Conservation (phyloP, 257 asterid species). For the Solanum virginianum region DNA sequence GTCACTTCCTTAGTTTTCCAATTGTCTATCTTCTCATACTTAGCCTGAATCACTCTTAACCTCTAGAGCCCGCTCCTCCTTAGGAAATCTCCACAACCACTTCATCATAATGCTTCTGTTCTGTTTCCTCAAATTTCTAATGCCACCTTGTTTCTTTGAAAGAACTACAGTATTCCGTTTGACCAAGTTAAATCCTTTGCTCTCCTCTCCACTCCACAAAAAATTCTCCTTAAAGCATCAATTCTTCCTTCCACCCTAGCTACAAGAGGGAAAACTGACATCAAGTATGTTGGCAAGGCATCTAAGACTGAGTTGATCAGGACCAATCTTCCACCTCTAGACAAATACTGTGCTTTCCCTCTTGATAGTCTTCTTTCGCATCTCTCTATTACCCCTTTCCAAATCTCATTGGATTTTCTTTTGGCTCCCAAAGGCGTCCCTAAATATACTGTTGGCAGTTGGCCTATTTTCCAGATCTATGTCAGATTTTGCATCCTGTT, state of each 20-base stretch:
- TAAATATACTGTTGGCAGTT: background rate
- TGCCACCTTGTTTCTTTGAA: background rate
- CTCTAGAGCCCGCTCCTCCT: background rate
- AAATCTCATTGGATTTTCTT: background rate
- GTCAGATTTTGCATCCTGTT: background rate
- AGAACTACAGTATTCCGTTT: background rate
- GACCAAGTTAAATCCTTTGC: background rate
- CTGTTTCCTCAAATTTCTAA: background rate
- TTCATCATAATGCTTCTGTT: background rate
- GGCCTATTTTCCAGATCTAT: background rate
- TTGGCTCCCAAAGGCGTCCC: background rate
- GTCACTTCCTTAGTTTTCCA: background rate
- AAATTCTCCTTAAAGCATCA: background rate
- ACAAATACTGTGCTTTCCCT: background rate
- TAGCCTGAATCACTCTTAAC: background rate
- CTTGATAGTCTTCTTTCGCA: background rate
- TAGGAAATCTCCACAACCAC: background rate
- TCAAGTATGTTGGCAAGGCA: background rate
- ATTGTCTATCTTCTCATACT: background rate
- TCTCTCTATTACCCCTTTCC: background rate
- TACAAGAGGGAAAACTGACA: background rate
- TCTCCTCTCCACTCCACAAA: background rate
- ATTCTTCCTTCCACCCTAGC: background rate
- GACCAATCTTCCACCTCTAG: background rate
- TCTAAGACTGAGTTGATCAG: background rate